A percentile compares a stretch with the other conserved stretches of the same genome.
phyloP scores from a whole-genome alignment of 139 green algal genomes.

The Chlamydomonas incerta region DNA sequence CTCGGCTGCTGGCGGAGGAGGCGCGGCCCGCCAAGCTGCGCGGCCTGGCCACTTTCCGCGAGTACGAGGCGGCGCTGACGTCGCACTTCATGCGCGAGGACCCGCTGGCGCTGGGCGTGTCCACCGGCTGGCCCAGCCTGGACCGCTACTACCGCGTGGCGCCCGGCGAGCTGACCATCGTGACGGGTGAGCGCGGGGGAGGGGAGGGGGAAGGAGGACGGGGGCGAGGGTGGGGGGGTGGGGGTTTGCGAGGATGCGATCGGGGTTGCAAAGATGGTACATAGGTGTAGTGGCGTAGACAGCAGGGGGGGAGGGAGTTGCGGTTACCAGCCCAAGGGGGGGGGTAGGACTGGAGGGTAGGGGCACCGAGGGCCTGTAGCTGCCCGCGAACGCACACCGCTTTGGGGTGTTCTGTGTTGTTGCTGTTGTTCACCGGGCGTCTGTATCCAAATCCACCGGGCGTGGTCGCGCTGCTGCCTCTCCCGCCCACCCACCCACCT shows the following conservation, averaged over 20 bases:
- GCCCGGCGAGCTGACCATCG: constrained; percentile 92
- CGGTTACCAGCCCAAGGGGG: no score
- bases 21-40: constrained; percentile 83
- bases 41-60: constrained; percentile 69
- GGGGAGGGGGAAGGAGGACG: not conserved
- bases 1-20: constrained; percentile 60
- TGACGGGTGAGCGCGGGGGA: constrained; percentile 71
- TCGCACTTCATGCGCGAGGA: not conserved
- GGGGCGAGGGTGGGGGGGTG: not conserved
- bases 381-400: no score
- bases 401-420: no score
- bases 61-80: constrained; percentile 39
- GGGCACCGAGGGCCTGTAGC: no score
- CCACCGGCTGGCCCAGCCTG: constrained; percentile 84
- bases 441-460: no score
- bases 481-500: not conserved
- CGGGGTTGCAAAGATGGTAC: no score
- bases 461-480: no score
- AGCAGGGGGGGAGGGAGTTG: no score
- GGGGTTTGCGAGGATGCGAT: no score
- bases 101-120: constrained; percentile 65
- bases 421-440: no score
- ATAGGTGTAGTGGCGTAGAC: no score
- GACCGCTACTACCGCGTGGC: constrained; percentile 85
- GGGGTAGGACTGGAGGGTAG: no score